These are phyloP conservation scores for Pleurotus platypus DNA, from an alignment of 768 basidiomycete species.

Conservation along the genomic window DNA sequence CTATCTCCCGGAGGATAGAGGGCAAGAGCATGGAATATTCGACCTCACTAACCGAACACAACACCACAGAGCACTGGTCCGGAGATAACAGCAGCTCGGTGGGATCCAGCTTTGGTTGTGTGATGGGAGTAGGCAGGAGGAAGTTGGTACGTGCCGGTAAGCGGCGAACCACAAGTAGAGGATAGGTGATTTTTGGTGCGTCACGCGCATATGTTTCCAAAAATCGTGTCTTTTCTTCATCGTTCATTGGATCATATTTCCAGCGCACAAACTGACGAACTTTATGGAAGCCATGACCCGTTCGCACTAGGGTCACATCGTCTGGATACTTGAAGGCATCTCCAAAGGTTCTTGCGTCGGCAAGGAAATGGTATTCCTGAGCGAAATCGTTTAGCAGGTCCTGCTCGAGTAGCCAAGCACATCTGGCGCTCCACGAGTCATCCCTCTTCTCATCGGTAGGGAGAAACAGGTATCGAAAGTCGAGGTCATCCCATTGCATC, in stretches of 20 bases:
- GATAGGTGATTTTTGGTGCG: slow-evolving; percentile 46
- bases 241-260: slow-evolving; percentile 45
- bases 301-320: slow-evolving; percentile 52
- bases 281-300: slow-evolving; percentile 39
- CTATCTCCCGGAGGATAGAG: slow-evolving; percentile 60
- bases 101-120: slow-evolving; percentile 13
- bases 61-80: slow-evolving; percentile 36
- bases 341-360: slow-evolving; percentile 45
- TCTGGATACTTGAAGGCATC: slow-evolving; percentile 39
- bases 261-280: slow-evolving; percentile 54
- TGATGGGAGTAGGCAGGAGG: slow-evolving; percentile 27
- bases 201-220: slow-evolving; percentile 23
- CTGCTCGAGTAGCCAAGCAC: slow-evolving; percentile 37
- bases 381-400: neutral
- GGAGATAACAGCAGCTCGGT: slow-evolving; percentile 40
- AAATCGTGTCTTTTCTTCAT: slow-evolving; percentile 46
- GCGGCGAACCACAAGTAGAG: slow-evolving; percentile 54
- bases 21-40: slow-evolving; percentile 60
- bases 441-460: slow-evolving; percentile 32
- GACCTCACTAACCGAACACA: slow-evolving; percentile 50
- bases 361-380: slow-evolving; percentile 19
- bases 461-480: slow-evolving; percentile 65
- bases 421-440: slow-evolving; percentile 46
- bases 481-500: slow-evolving; percentile 57
- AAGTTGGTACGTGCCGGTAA: slow-evolving; percentile 59